Conservation (phyloP, 2,329 filamentous ascomycete genomes). For the Pseudocercospora vitis region DNA sequence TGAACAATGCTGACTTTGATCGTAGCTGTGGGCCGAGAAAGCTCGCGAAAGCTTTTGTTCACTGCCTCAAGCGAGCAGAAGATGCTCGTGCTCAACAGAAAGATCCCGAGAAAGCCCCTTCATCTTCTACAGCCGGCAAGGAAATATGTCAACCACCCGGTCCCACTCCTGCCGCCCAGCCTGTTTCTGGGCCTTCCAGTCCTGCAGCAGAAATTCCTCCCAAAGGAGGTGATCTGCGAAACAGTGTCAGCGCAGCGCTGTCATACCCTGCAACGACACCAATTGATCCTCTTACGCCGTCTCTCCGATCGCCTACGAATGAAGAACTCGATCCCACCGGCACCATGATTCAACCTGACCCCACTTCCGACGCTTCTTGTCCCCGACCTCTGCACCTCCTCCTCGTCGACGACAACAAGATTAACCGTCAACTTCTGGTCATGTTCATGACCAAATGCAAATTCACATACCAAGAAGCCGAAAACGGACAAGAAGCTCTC, state of each 20-base stretch:
- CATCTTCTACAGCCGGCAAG: background rate
- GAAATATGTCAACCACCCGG: too few relatives aligned
- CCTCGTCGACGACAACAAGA: slow-evolving; percentile 38
- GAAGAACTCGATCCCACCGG: background rate
- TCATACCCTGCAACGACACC: slow-evolving; percentile 12
- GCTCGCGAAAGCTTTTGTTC: slow-evolving; percentile 39
- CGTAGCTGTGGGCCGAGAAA: slow-evolving; percentile 43
- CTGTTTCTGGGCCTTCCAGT: background rate
- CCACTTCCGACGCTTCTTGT: too few relatives aligned
- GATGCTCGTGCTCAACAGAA: slow-evolving; percentile 6
- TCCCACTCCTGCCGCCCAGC: background rate
- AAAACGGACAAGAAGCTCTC: slow-evolving; percentile 51
- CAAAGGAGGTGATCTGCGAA: slow-evolving; percentile 5
- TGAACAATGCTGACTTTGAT: background rate
- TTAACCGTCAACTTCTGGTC: slow-evolving; percentile 35
- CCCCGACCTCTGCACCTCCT: slow-evolving; percentile 25
- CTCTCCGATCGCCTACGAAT: slow-evolving; percentile 12
- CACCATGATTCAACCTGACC: background rate
- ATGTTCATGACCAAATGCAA: slow-evolving; percentile 35
- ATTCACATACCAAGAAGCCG: slow-evolving; percentile 44
- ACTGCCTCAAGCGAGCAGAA: slow-evolving; percentile 34
- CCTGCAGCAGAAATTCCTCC: background rate
- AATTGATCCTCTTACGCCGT: slow-evolving; percentile 23
- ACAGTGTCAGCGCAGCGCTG: slow-evolving; percentile 14
- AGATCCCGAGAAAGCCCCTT: background rate